Percentiles rank a stretch among this genome's conserved stretches.
These are phyloP conservation scores for Arthrobotrys megalospora DNA, from an alignment of 2,329 filamentous ascomycete species.

Conservation along the genomic window DNA sequence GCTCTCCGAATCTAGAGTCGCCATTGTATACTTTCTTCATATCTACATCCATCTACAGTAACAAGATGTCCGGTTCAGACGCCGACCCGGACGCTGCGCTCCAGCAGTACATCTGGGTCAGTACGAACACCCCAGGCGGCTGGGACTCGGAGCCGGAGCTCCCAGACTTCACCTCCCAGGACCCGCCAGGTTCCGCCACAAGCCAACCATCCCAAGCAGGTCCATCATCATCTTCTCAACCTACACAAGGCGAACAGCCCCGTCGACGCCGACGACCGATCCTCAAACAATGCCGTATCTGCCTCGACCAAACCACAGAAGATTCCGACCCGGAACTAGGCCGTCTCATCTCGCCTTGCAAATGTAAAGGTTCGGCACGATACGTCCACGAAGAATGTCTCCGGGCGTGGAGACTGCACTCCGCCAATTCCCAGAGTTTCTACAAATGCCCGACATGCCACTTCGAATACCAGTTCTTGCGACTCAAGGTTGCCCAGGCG, in stretches of 20 bases:
- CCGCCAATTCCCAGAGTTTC: conserved; percentile 80
- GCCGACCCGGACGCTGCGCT: conserved; percentile 47
- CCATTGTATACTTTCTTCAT: background rate
- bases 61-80: conserved; percentile 22
- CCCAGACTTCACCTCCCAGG: conserved; percentile 2
- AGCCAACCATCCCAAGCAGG: background rate
- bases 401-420: conserved; percentile 82
- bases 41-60: background rate
- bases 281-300: conserved; percentile 87
- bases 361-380: conserved; percentile 91
- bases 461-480: conserved; percentile 84
- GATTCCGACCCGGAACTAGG: conserved; percentile 78
- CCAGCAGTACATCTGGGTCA: conserved; percentile 60
- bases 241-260: conserved; percentile 25
- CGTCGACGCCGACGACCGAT: conserved; percentile 64
- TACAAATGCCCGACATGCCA: conserved; percentile 91
- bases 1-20: background rate
- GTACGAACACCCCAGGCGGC: conserved; percentile 53
- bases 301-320: conserved; percentile 75
- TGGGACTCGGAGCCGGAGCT: conserved; percentile 57
- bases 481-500: conserved; percentile 72
- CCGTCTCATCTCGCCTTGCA: conserved; percentile 88
- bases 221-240: conserved; percentile 23
- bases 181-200: conserved; percentile 10
- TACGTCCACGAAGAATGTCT: conserved; percentile 96